Evolutionary conservation across 2,329 filamentous ascomycete genomes (phyloP), one percentile per base, ranked within the genome.

Genomic region (Diaporthe ampelina): DNA sequence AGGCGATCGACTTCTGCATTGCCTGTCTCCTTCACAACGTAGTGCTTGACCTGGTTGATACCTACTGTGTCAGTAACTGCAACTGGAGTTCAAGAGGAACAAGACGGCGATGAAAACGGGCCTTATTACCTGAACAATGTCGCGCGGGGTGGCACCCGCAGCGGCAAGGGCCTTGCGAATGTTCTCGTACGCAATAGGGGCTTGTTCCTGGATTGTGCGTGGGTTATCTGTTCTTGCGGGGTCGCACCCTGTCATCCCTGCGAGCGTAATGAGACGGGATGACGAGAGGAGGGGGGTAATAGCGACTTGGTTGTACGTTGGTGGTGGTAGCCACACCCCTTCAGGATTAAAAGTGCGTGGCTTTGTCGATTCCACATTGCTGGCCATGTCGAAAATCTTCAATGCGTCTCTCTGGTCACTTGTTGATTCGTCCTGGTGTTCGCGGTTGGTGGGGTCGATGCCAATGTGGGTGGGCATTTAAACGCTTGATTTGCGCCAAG

Each of bases 1-100:
- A 61, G 54, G 7, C 50, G 67, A 26, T 74, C 73, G n/a, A 72
- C 40, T 45, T 71, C 48, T 13, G 73, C 57, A 40, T 74, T 7
- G 5, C 68, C 73, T 9, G 58, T 74, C 40, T 74, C 73, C 58
- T 74, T 74, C 11, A 74, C 67, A 40, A 74, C 72, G 57, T 74
- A 74, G 13, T 74, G 73, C 48, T 72, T 74, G 29, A 74, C 73
- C 73, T 73, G 61, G 8, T 54, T 43, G 29, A 72, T 19, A 11
- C 32, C 26, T 24, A 19, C n/a, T 9, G 29, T 43, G 37, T 72
- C 57, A 56, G 45, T 26, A 3, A 6, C 32, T 37, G 32, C 17
- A 17, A 2, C 13, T 13, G 21, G 35, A 37, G 29, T 26, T 26
- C 5, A 21, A 50, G 15, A 43, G 40, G 29, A 19, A 24, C 4